Conservation (phyloP, 192 early-diverging fungal genomes). For the Pilaira anomala region DNA sequence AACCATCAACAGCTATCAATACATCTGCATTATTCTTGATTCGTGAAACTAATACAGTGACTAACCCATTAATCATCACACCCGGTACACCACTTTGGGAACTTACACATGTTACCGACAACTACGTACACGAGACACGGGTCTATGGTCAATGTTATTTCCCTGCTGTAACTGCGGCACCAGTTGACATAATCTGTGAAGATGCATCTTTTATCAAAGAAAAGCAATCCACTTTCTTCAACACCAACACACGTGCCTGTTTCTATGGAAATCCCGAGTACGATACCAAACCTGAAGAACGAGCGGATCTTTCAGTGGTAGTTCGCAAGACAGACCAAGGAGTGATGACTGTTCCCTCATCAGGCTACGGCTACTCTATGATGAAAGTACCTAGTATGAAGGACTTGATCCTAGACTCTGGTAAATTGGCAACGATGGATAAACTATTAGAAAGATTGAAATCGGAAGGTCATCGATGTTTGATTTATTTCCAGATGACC, state of each 20-base stretch:
- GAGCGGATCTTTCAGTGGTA: neutral
- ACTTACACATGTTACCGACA: conserved; percentile 34
- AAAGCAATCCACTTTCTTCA: conserved; percentile 45
- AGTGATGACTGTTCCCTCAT: conserved; percentile 8
- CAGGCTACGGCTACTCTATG: conserved; percentile 52
- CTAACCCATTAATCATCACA: conserved; percentile 20
- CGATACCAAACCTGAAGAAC: conserved; percentile 22
- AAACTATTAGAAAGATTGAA: conserved; percentile 67
- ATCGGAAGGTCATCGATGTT: conserved; percentile 72
- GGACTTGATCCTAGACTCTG: conserved; percentile 76
- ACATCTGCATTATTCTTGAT: conserved; percentile 48
- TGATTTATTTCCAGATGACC: conserved; percentile 90
- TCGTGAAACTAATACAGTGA: conserved; percentile 22
- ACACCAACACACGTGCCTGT: conserved; percentile 35
- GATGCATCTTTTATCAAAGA: conserved; percentile 60
- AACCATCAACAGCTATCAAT: conserved; percentile 31
- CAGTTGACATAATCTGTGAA: conserved; percentile 58
- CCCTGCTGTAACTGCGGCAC: conserved; percentile 47
- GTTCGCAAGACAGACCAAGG: neutral
- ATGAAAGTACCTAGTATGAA: conserved; percentile 74
- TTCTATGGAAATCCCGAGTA: conserved; percentile 41
- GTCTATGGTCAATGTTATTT: conserved; percentile 35
- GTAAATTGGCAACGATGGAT: conserved; percentile 73
- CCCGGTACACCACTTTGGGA: conserved; percentile 20
- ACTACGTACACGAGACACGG: conserved; percentile 11